Conservation (phyloP, 2,329 filamentous ascomycete species). For the Exophiala viscosa region DNA sequence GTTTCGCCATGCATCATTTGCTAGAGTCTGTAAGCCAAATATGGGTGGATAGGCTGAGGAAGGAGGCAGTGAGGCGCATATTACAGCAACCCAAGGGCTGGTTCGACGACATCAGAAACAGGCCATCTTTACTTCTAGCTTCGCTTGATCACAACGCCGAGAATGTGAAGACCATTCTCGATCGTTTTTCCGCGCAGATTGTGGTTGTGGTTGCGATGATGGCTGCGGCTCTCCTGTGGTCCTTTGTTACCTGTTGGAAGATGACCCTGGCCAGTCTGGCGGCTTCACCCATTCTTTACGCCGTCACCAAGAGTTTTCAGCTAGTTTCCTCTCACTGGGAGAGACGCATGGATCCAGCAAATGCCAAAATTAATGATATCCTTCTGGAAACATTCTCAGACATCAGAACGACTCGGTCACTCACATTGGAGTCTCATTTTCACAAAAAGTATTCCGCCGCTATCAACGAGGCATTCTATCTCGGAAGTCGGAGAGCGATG, state of each 20-base stretch:
- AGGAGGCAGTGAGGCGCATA: conserved; percentile 64
- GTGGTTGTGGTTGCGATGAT: conserved; percentile 67
- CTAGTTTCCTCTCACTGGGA: conserved; percentile 70
- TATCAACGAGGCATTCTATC: conserved; percentile 50
- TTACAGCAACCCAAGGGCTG: conserved; percentile 73
- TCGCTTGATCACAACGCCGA: conserved; percentile 78
- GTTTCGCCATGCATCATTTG: conserved; percentile 65
- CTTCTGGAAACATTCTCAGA: conserved; percentile 74
- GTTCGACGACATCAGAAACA: conserved; percentile 69
- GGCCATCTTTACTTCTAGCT: conserved; percentile 60
- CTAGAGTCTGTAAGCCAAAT: conserved; percentile 68
- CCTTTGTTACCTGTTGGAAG: conserved; percentile 70
- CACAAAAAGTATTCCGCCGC: conserved; percentile 57
- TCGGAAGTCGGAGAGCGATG: conserved; percentile 63
- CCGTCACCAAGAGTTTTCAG: conserved; percentile 63
- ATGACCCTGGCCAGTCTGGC: conserved; percentile 72
- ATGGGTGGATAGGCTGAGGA: conserved; percentile 72
- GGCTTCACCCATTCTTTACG: conserved; percentile 64
- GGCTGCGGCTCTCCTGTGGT: conserved; percentile 67
- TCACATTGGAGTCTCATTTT: conserved; percentile 73
- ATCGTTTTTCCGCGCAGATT: conserved; percentile 69
- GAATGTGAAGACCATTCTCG: conserved; percentile 79
- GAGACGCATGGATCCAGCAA: conserved; percentile 59
- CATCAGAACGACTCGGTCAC: conserved; percentile 70
- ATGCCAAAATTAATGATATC: conserved; percentile 57